Evolutionary conservation across 2,329 filamentous ascomycete species (phyloP), one percentile per base, ranked within the genome.

Genomic region (Ascochyta lentis): DNA sequence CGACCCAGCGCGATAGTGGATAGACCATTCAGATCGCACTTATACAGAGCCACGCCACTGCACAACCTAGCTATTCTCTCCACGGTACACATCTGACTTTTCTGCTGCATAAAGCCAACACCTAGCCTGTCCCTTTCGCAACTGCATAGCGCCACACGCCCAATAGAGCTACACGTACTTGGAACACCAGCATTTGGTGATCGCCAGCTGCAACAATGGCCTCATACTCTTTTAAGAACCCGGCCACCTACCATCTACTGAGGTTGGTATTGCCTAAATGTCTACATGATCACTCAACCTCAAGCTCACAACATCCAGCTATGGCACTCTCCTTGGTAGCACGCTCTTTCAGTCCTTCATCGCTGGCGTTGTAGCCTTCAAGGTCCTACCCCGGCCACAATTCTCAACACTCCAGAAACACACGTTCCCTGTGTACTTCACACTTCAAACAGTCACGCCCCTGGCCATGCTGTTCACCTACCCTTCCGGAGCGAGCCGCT

Each of bases 341-440:
- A 90, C 92, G 35, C 83, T 96, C 75, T 98, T 92, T 78, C 92
- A 98, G 75, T 89, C 90, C 51, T 97, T 96, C 77, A 79, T 89
- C 56, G 81, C 79, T 46, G 86, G 92, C 55, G 86, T 92, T 48
- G 81, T 93, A 51, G 87, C 91, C 68, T 96, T 89, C 82, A 87
- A 84, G 70, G 83, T 85, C 10, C 86, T 97, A 34, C 86, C 91
- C 24, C 86, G 91, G 24, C 86, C 91, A 0, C 86, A 91, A 72
- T 98, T 99, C 80, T 86, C 89, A 24, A 82, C 86, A 16, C 84
- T 97, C 29, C 94, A 97, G 77, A 83, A 86, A 45, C 31, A 67
- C 59, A 85, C 93, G 49, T 96, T 97, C 79, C 92, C 92, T 31
- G 83, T 91, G 67, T 99, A 96, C 81, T 98, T 98, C 75, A 81